A percentile compares a stretch with the other conserved stretches of the same genome.
phyloP scores from a whole-genome alignment of 805 yeast genomes.

The Nakazawaea laoshanensis region DNA sequence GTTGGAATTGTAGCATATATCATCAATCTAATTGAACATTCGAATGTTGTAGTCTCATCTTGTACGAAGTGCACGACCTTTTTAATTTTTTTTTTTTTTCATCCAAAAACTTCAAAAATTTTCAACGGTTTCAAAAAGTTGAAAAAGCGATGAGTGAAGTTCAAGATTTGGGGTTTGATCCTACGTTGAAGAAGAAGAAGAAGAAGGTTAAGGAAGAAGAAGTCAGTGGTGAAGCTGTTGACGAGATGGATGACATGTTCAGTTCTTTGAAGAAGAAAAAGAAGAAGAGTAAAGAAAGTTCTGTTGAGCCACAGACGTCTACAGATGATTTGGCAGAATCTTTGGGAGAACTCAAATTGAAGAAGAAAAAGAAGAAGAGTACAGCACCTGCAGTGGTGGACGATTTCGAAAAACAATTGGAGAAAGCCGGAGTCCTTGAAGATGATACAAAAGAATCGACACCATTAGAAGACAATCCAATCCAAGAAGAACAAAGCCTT shows the following conservation, averaged over 20 bases:
- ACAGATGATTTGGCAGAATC: conserved; percentile 43
- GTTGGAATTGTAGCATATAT: too few relatives aligned
- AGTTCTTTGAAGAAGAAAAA: conserved; percentile 81
- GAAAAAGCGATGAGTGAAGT: conserved; percentile 4
- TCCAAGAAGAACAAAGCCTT: conserved; percentile 55
- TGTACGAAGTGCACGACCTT: too few relatives aligned
- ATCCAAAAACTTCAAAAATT: too few relatives aligned
- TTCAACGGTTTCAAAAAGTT: background rate
- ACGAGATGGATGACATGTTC: conserved; percentile 53
- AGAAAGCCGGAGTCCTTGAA: conserved; percentile 79
- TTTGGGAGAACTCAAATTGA: conserved; percentile 62
- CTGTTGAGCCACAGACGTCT: conserved; percentile 21
- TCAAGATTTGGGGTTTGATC: conserved; percentile 60
- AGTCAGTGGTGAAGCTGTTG: conserved; percentile 27
- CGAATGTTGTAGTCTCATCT: too few relatives aligned
- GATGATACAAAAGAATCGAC: conserved; percentile 20
- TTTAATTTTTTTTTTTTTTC: background rate
- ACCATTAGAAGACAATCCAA: too few relatives aligned
- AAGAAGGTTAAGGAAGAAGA: conserved; percentile 37
- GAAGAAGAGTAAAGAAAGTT: conserved; percentile 53
- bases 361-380: conserved; percentile 78
- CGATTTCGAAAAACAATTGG: conserved; percentile 85
- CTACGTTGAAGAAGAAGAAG: conserved; percentile 73
- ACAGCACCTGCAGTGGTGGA: conserved; percentile 47
- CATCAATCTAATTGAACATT: too few relatives aligned